Conservation (phyloP, 2,329 filamentous ascomycete species). For the Calonectria honghensis region DNA sequence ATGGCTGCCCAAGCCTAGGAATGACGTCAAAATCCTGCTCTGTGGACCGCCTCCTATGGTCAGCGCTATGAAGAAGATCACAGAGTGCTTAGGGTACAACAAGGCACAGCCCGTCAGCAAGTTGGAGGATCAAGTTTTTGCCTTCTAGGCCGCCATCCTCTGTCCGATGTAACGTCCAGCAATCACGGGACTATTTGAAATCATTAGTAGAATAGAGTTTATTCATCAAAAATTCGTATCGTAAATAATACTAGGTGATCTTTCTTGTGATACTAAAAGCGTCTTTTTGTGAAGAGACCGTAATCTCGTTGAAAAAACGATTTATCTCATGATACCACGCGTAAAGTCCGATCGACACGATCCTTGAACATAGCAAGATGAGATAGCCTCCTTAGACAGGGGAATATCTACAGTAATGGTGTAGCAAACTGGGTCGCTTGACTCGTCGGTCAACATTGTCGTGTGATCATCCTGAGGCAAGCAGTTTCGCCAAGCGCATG, state of each 20-base stretch:
- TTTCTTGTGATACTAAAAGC: not conserved
- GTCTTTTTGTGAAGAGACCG: not conserved
- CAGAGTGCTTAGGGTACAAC: conserved; percentile 88
- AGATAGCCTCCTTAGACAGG: no score
- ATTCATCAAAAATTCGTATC: not conserved
- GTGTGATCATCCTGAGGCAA: not conserved
- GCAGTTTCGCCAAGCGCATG: not conserved
- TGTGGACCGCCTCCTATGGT: conserved; percentile 98
- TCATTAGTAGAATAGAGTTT: not conserved
- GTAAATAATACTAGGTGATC: not conserved
- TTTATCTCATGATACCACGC: not conserved
- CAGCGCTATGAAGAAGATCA: conserved; percentile 94
- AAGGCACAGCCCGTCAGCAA: conserved; percentile 97
- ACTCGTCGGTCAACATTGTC: no score
- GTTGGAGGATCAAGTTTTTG: conserved; percentile 97
- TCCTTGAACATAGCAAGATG: no score
- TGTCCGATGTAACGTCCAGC: not conserved
- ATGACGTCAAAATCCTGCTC: conserved; percentile 92
- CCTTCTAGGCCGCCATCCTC: conserved; percentile 75
- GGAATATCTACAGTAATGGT: no score
- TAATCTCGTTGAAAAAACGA: not conserved
- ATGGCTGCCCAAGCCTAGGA: conserved; percentile 85
- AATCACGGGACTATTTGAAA: not conserved
- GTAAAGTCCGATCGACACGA: not conserved
- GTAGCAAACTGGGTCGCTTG: no score